These are phyloP conservation scores for Acanthamoeba royreba DNA, from an alignment of 208 protist genomes.

Conservation along the genomic window DNA sequence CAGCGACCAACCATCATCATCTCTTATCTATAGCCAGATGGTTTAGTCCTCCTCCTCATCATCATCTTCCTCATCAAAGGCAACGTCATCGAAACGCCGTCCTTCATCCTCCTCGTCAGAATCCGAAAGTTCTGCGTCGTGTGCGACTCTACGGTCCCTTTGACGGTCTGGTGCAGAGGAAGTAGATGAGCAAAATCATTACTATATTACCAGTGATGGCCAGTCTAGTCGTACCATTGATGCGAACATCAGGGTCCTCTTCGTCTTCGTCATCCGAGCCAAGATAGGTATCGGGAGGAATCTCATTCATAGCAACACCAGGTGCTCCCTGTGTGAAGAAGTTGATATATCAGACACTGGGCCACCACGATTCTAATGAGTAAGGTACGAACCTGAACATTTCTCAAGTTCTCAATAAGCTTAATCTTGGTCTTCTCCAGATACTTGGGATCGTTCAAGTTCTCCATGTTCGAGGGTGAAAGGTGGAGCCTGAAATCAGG, in stretches of 20 bases:
- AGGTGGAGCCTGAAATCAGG: conserved; percentile 87
- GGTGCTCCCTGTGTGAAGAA: conserved; percentile 53
- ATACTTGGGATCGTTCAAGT: conserved; percentile 66
- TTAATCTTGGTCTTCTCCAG: conserved; percentile 67
- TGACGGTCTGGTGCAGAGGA: not conserved
- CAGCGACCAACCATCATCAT: too few relatives aligned
- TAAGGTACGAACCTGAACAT: too few relatives aligned
- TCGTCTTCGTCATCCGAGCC: conserved; percentile 68
- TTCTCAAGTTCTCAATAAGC: conserved; percentile 64
- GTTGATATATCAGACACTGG: not conserved
- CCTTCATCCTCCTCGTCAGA: conserved; percentile 67
- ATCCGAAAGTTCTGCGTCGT: conserved; percentile 57
- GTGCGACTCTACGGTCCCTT: conserved; percentile 37
- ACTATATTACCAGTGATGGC: not conserved
- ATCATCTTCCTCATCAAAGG: not conserved
- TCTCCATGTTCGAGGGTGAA: conserved; percentile 52
- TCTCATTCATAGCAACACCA: conserved; percentile 57
- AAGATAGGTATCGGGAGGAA: conserved; percentile 67
- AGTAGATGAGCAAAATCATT: not conserved
- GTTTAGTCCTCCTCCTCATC: not conserved
- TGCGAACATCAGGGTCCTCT: conserved; percentile 60
- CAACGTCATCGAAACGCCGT: not conserved
- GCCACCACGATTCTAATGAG: too few relatives aligned
- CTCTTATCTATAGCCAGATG: too few relatives aligned
- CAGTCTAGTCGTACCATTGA: conserved; percentile 9